Percentiles rank a stretch among this genome's conserved stretches.
Conservation (phyloP, 164 flowering plant species). For the Berberis vulgaris region DNA sequence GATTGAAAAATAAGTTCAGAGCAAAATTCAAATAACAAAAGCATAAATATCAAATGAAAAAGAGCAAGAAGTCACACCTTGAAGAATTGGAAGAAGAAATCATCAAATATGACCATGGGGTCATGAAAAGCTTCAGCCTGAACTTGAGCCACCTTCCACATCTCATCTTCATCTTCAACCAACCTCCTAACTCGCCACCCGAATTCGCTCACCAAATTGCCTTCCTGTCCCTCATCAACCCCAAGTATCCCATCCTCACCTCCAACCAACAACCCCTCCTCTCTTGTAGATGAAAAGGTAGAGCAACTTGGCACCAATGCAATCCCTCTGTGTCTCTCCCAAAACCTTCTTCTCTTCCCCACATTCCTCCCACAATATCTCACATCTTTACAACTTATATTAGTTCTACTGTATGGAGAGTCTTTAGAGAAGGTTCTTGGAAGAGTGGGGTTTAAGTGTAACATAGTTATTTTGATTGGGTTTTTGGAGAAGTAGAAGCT, state of each 20-base stretch:
- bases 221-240: conserved; percentile 11
- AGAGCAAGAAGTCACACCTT: conserved; percentile 30
- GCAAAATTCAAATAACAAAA: not conserved
- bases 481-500: not conserved
- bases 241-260: conserved; percentile 3
- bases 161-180: conserved; percentile 42
- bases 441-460: conserved; percentile 7
- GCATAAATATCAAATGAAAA: not conserved
- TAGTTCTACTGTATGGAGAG: conserved; percentile 1
- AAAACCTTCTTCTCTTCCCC: conserved; percentile 4
- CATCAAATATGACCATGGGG: conserved; percentile 50
- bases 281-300: conserved; percentile 6
- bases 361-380: not conserved
- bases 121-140: conserved; percentile 87
- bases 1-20: not conserved
- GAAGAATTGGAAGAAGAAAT: conserved; percentile 68
- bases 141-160: conserved; percentile 51
- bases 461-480: conserved; percentile 3
- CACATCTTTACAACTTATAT: not conserved
- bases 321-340: conserved; percentile 2
- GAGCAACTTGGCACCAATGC: conserved; percentile 3
- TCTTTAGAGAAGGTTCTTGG: not conserved
- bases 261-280: conserved; percentile 6
- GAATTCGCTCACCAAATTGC: conserved; percentile 36
- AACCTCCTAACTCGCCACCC: conserved; percentile 82